Evolutionary conservation across 140 eudicot species (phyloP), one percentile per base, ranked within the genome.

Genomic region (Stevia rebaudiana): DNA sequence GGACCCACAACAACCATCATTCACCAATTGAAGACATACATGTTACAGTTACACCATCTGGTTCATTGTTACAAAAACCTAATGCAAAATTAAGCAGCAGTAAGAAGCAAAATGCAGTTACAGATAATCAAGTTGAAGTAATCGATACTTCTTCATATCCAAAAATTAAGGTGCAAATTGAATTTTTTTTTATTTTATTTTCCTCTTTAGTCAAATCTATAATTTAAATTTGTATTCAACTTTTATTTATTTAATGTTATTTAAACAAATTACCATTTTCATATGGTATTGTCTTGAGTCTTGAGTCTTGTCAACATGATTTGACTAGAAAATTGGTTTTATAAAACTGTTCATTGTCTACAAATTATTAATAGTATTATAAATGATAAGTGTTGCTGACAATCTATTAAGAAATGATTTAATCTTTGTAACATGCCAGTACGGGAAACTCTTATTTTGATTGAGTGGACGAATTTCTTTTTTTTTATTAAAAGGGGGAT

Each of bases 121-220:
- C 10, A 12, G 18, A 21, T 6, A 16, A 48, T 42, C 43, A 42
- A 44, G 44, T 31, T 0, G 11, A 76, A 52, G 67, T 52, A 25
- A 28, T 28, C 4, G 33, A 28, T 28, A 28, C 56, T 5, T 13
- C 33, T 16, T 46, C 36, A 57, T 25, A 70, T 50, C 56, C 23
- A 30, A 51, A 40, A 40, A 17, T 37, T 15, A 63, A 71, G 77
- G 77, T 72, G 19, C 24, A 2, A 15, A 6, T 51, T 30, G 17
- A 48, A 13, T 9, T 70, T 30, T 15, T 6, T 28, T 16, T 25
- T 56, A 6, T 52, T 24, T 18, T 30, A 5, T 22, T 52, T 3
- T 22, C 24, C 24, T 50, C 57, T 50, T 24, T 19, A 21, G 0
- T 50, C 33, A 50, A 21, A 3, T 50, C 33, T 50, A n/a, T 21